Conservation (phyloP, 305 asterid species). For the Withania somnifera region DNA sequence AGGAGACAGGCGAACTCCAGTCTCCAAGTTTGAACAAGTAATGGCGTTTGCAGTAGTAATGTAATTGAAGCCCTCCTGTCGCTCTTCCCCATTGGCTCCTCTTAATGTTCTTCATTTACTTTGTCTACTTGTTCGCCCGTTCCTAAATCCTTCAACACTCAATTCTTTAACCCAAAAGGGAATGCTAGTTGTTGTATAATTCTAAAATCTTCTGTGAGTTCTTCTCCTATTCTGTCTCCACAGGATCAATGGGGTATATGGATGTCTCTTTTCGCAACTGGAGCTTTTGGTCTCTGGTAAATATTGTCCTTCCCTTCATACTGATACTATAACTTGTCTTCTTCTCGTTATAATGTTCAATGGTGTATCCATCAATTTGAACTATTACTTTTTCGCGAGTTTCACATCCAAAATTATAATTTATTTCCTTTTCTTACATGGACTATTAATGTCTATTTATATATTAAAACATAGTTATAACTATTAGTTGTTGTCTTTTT, state of each 20-base stretch:
- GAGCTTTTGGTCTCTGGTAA: conserved; percentile 84
- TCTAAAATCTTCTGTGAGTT: conserved; percentile 22
- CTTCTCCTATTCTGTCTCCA: conserved; percentile 53
- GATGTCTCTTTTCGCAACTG: conserved; percentile 68
- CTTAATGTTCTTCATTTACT: neutral
- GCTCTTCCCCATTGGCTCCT: neutral
- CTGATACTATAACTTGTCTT: neutral
- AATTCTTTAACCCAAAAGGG: neutral
- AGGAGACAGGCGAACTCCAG: neutral
- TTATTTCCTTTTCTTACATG: too few relatives aligned
- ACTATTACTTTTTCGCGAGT: too few relatives aligned
- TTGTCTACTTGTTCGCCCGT: neutral
- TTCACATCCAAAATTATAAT: too few relatives aligned
- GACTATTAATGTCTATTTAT: too few relatives aligned
- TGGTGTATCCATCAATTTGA: too few relatives aligned
- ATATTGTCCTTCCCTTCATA: neutral
- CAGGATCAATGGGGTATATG: conserved; percentile 79
- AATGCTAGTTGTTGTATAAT: neutral
- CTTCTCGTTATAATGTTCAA: too few relatives aligned
- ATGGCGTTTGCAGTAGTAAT: neutral
- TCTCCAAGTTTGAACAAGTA: neutral
- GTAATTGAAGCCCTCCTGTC: neutral
- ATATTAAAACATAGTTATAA: too few relatives aligned
- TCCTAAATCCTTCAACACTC: neutral
- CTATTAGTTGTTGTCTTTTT: too few relatives aligned